These are phyloP conservation scores for Incumbomyces lentus DNA, from an alignment of 2,329 filamentous ascomycete genomes.

Conservation along the genomic window DNA sequence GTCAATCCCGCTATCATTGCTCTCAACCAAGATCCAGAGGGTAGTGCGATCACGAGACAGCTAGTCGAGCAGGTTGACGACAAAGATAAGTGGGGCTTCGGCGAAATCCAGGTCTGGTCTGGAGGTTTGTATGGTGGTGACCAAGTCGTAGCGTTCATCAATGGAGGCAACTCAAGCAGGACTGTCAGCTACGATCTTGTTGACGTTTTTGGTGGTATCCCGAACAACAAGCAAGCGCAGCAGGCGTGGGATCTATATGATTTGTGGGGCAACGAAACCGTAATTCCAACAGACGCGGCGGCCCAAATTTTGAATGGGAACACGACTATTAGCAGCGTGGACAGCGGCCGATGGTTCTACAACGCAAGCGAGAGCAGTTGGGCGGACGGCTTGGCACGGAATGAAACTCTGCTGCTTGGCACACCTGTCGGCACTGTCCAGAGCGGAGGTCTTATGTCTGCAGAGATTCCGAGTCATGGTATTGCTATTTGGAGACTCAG, in stretches of 20 bases:
- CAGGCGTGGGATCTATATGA: slow-evolving; percentile 45
- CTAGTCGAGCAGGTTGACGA: slow-evolving; percentile 36
- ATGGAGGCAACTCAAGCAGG: slow-evolving; percentile 34
- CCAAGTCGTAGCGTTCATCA: slow-evolving; percentile 41
- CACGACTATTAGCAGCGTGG: slow-evolving; percentile 22
- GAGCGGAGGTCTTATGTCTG: slow-evolving; percentile 25
- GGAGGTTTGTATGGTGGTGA: slow-evolving; percentile 38
- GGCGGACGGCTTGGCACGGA: slow-evolving; percentile 35
- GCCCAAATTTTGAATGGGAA: slow-evolving; percentile 33
- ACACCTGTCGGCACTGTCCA: slow-evolving; percentile 34
- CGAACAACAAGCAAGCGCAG: slow-evolving; percentile 32
- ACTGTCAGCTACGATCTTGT: slow-evolving; percentile 41
- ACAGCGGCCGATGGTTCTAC: slow-evolving; percentile 29
- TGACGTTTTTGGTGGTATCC: slow-evolving; percentile 42
- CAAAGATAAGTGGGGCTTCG: slow-evolving; percentile 33
- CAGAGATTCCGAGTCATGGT: slow-evolving; percentile 39
- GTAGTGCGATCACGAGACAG: slow-evolving; percentile 32
- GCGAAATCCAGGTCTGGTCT: slow-evolving; percentile 42
- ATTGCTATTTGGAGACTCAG: slow-evolving; percentile 42
- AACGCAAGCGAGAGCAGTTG: slow-evolving; percentile 41
- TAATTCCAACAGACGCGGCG: slow-evolving; percentile 41
- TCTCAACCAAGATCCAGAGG: slow-evolving; percentile 39
- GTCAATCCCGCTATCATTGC: slow-evolving; percentile 41
- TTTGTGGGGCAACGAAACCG: slow-evolving; percentile 39
- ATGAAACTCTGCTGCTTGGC: slow-evolving; percentile 38